phyloP scores from a whole-genome alignment of 805 yeast species.

The Metschnikowia vanudenii region DNA sequence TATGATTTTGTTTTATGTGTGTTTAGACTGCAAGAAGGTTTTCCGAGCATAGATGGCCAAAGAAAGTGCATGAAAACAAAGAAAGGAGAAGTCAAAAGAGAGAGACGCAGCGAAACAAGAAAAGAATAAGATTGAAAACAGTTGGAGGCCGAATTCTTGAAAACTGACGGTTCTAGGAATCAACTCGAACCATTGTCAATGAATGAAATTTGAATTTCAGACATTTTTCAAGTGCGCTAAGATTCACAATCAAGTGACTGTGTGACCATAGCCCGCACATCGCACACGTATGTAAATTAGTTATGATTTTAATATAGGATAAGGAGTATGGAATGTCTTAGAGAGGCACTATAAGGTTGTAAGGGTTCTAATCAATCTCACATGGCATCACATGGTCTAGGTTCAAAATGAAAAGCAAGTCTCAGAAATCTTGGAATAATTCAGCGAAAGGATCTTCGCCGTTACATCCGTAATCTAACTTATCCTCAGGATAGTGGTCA shows the following conservation, averaged over 20 bases:
- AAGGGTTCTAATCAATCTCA: too few relatives aligned
- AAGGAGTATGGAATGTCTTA: constrained; percentile 1
- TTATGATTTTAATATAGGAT: constrained; percentile 4
- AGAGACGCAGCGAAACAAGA: not conserved
- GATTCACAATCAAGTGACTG: not conserved
- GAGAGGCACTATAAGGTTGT: not conserved
- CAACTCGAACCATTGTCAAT: not conserved
- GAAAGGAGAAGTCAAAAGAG: not conserved
- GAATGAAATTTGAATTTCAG: not conserved
- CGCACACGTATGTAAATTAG: constrained; percentile 5
- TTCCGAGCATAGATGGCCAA: constrained; percentile 36
- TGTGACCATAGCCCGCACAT: constrained; percentile 1
- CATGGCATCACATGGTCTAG: too few relatives aligned
- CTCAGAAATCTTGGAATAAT: constrained; percentile 35
- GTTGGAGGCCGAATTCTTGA: not conserved
- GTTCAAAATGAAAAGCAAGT: not conserved
- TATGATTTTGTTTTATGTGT: constrained; percentile 92
- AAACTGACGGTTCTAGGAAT: not conserved
- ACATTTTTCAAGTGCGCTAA: not conserved
- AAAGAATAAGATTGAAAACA: not conserved
- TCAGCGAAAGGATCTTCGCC: constrained; percentile 42
- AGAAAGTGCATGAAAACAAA: not conserved
- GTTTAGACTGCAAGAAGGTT: constrained; percentile 81
- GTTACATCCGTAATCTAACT: constrained; percentile 36
- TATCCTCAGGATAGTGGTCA: constrained; percentile 47